A percentile compares a stretch with the other conserved stretches of the same genome.
These are phyloP conservation scores for Candida freyschussii DNA, from an alignment of 1,139 yeast genomes.

Conservation along the genomic window DNA sequence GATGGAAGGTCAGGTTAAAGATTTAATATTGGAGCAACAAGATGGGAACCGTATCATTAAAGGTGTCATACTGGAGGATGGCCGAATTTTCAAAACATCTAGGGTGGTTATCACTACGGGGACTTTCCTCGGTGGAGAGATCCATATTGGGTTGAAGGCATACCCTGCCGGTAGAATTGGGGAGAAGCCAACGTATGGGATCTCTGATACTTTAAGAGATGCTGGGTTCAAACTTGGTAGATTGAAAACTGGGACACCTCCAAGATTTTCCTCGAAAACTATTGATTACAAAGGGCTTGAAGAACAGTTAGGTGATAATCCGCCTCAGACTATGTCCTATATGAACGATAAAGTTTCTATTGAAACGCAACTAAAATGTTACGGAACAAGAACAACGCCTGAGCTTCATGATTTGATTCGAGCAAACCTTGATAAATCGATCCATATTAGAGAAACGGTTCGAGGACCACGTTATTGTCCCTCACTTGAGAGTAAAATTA, in stretches of 20 bases:
- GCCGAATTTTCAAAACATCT: conserved; percentile 52
- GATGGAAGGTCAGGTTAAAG: conserved; percentile 75
- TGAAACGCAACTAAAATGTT: conserved; percentile 60
- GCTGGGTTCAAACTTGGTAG: conserved; percentile 86
- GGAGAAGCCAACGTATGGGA: conserved; percentile 86
- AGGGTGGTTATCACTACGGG: conserved; percentile 92
- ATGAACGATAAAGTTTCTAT: conserved; percentile 64
- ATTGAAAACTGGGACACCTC: conserved; percentile 96
- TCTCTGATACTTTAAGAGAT: conserved; percentile 67
- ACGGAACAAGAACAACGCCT: conserved; percentile 73
- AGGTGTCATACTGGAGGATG: conserved; percentile 74
- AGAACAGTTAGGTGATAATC: conserved; percentile 73
- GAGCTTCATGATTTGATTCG: conserved; percentile 67
- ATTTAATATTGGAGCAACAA: conserved; percentile 58
- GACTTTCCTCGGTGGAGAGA: conserved; percentile 90
- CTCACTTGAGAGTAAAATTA: conserved; percentile 84
- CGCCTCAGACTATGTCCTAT: conserved; percentile 87
- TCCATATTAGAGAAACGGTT: conserved; percentile 90
- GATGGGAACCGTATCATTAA: conserved; percentile 31
- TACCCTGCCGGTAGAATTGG: conserved; percentile 94
- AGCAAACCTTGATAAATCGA: conserved; percentile 69
- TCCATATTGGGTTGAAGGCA: conserved; percentile 77
- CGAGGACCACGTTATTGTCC: conserved; percentile 98
- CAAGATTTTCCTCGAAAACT: conserved; percentile 67
- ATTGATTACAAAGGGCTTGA: conserved; percentile 60